These are phyloP conservation scores for Flueggea neowawraea DNA, from an alignment of 441 rosid genomes.

Conservation along the genomic window DNA sequence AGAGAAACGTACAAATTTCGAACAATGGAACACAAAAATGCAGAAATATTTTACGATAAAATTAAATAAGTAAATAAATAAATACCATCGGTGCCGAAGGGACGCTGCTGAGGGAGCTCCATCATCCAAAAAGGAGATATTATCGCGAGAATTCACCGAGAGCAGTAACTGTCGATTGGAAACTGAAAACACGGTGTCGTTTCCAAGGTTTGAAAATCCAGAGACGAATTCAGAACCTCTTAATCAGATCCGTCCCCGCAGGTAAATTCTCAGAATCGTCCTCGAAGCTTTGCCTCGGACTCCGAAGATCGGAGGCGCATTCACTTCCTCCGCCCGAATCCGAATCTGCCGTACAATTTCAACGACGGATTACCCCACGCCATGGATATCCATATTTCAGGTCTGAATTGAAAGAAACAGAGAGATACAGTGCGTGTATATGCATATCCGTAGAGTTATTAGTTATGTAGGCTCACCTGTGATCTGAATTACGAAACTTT, in stretches of 20 bases:
- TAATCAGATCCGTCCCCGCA: background rate
- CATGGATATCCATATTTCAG: too few relatives aligned
- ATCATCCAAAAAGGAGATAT: slow-evolving; percentile 26
- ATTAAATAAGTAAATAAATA: slow-evolving; percentile 6
- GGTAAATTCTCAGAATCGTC: background rate
- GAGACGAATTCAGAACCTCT: slow-evolving; percentile 20
- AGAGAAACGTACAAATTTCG: background rate
- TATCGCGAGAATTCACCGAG: background rate
- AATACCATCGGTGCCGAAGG: slow-evolving; percentile 72
- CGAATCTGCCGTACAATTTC: slow-evolving; percentile 3
- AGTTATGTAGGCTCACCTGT: background rate
- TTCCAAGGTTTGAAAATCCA: background rate
- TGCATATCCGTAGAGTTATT: too few relatives aligned
- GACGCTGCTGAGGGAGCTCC: slow-evolving; percentile 83
- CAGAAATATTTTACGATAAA: background rate
- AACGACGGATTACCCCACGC: slow-evolving; percentile 2
- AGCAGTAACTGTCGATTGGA: background rate
- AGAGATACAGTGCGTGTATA: too few relatives aligned
- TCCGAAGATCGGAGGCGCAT: slow-evolving; percentile 39
- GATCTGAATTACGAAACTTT: slow-evolving; percentile 26
- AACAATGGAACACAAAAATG: background rate
- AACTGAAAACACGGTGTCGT: background rate
- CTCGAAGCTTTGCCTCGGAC: slow-evolving; percentile 8
- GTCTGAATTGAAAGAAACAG: too few relatives aligned
- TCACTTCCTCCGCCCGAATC: slow-evolving; percentile 10